Evolutionary conservation across 768 basidiomycete species (phyloP).

Genomic region (Pleurotus salmoneostramineus): DNA sequence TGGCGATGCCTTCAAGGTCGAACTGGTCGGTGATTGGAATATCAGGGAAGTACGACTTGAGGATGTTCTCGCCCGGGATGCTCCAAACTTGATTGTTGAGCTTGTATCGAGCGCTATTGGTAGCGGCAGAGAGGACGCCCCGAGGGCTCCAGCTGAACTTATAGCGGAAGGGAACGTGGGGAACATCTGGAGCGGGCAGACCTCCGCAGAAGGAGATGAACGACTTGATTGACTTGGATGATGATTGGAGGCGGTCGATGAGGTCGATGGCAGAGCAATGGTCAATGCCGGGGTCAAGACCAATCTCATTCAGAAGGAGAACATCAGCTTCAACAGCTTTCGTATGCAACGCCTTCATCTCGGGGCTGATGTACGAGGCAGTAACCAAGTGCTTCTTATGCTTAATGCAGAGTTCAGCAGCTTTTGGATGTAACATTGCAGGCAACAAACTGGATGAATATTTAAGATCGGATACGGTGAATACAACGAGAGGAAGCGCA

Average conservation of each 20-base stretch:
- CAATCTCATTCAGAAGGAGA: conserved; percentile 85
- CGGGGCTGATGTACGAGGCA: conserved; percentile 83
- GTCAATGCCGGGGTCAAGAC: conserved; percentile 86
- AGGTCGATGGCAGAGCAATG: conserved; percentile 83
- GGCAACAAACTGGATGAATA: conserved; percentile 66
- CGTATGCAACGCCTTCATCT: conserved; percentile 62
- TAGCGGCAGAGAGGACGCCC: conserved; percentile 79
- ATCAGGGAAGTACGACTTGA: conserved; percentile 56
- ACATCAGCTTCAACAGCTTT: conserved; percentile 53
- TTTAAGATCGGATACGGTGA: neutral
- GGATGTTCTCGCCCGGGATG: conserved; percentile 50
- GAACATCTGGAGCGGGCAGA: conserved; percentile 72
- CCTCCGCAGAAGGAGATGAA: conserved; percentile 95
- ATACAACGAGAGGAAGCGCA: conserved; percentile 22
- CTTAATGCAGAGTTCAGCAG: conserved; percentile 73
- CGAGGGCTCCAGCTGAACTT: conserved; percentile 94
- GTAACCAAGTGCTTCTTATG: conserved; percentile 79
- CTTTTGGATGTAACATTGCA: conserved; percentile 61
- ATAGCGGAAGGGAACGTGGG: conserved; percentile 72
- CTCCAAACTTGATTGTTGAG: conserved; percentile 45
- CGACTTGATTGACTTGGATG: conserved; percentile 56
- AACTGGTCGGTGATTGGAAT: conserved; percentile 63
- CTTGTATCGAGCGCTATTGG: conserved; percentile 68
- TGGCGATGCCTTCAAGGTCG: conserved; percentile 79
- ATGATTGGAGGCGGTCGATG: conserved; percentile 42